These are phyloP conservation scores for Paraconiothyrium sp. DNA, from an alignment of 2,329 filamentous ascomycete species.

Conservation along the genomic window DNA sequence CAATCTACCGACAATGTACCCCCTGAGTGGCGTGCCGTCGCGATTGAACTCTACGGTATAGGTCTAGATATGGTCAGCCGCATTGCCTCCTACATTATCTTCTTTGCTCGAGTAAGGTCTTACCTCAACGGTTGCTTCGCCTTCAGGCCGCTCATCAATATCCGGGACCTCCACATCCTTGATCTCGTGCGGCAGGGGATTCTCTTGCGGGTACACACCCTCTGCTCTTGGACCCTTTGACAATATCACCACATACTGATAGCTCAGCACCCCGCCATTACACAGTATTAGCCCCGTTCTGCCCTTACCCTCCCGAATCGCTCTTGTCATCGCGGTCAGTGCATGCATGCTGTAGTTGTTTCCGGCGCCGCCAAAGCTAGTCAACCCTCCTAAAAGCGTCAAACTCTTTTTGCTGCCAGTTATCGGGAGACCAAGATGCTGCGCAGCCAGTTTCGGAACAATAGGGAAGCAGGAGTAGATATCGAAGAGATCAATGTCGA, in stretches of 20 bases:
- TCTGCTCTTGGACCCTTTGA: conserved; percentile 57
- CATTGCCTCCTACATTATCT: too few relatives aligned
- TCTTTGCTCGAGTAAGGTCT: too few relatives aligned
- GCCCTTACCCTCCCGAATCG: conserved; percentile 58
- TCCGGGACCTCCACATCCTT: conserved; percentile 53
- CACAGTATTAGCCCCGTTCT: conserved; percentile 68
- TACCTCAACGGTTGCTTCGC: conserved; percentile 65
- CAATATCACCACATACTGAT: conserved; percentile 70
- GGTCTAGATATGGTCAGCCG: conserved; percentile 56
- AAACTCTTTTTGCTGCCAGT: conserved; percentile 59
- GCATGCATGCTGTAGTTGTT: conserved; percentile 77
- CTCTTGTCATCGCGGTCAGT: conserved; percentile 52
- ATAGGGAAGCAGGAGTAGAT: conserved; percentile 77
- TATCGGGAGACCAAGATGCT: conserved; percentile 66
- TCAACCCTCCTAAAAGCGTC: conserved; percentile 71
- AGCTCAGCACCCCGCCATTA: conserved; percentile 72
- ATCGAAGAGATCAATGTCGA: conserved; percentile 69
- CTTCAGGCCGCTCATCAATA: conserved; percentile 54
- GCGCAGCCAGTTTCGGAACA: conserved; percentile 71
- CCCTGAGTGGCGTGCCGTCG: conserved; percentile 58
- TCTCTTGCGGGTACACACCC: conserved; percentile 58
- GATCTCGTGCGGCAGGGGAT: conserved; percentile 57
- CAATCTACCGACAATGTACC: conserved; percentile 64
- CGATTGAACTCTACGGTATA: conserved; percentile 68
- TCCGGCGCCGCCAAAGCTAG: conserved; percentile 74